Base-by-base conservation (phyloP, 2,329 filamentous ascomycete genomes). In the Coniochaeta prunicola region DNA sequence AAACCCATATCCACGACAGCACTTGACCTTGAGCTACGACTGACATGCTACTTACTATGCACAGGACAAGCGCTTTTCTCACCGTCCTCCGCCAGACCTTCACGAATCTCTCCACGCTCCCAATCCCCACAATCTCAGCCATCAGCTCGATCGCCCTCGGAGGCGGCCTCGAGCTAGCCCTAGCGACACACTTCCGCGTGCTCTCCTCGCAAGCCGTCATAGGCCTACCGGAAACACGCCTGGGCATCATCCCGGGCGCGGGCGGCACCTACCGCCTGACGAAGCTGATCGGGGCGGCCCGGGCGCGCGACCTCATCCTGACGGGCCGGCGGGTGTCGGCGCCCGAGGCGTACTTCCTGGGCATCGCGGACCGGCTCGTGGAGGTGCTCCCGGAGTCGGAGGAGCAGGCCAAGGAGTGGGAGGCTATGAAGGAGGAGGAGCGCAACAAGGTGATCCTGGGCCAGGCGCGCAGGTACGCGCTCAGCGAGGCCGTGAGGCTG, bases 191-290 rank as follows among this genome's bases (percentile, higher is more conserved):
- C 73, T 86, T 99, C 74, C 91, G 94, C 64, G 88, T 99, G 57
- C 87, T 97, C 64, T 83, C 87, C 33, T 91, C 90, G 40, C 89
- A 87, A 34, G 89, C 91, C 17, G 77, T 80, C 26, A 85, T 99
- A 58, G 92, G 86, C 0, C 84, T 97, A 5, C 94, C 94, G 1
- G 94, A 99, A 73, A 97, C 94, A 1, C 83, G 92, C 2, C 82
- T 99, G 2, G 94, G 89, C 59, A 99, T 99, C 70, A 89, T 99
- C 64, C 94, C 94, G 3, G 94, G 94, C 60, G 94, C 93, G 2
- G 94, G 94, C 48, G 94, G 93, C 61, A 97, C 93, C 1, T 91
- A 91, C 73, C 87, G 94, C 10, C 85, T 99, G 0, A 91, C 92
- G 1, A 83, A 81, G 9, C 75, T 99, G 21, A 88, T 99, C 64